Base-by-base conservation (phyloP, 176 grass and related monocot genomes). In the Lolium perenne region DNA sequence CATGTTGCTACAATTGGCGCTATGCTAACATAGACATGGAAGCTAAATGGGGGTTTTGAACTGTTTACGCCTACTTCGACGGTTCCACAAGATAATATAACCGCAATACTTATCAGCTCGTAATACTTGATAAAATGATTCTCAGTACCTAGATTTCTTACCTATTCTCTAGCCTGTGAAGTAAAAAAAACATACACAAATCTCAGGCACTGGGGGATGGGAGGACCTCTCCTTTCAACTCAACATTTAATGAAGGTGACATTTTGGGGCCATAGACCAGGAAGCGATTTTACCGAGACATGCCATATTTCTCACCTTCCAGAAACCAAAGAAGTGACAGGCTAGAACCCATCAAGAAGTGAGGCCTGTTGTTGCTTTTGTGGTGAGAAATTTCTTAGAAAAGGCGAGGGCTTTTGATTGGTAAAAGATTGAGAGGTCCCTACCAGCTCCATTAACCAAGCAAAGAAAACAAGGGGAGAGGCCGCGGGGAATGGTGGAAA, bases 301-400 rank as follows among this genome's bases (percentile, higher is more conserved):
- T 84, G 66, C 76, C 67, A 89, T 80, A 81, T 81, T 85, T 40
- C 69, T 40, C 58, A 56, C 58, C 47, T 76, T 81, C 76, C 76
- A 84, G 76, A 89, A 88, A 66, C 65, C 66, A 74, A 25, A 73
- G 80, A 88, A 78, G 80, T 79, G 76, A 80, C 87, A 84, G 9
- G 80, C 40, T 82, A 88, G 21, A 88, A 57, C 74, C 26, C 46
- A 43, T 54, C 54, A 64, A 84, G 74, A 84, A 54, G 53, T 74
- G 47, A 74, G 74, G 50, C n/a, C 41, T 8, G 35, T 14, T 10
- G 18, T n/a, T 62, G 56, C 73, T 41, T 83, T 84, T 64, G 7
- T 14, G 35, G 57, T 80, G 65, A 80, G 82, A 85, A 85, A 81
- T 89, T 86, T 82, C 78, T 85, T 68, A 49, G 2, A 45, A 80